Evolutionary conservation across 1,284 basidiomycete species (phyloP).

Genomic region (Trichosporon coremiiforme): DNA sequence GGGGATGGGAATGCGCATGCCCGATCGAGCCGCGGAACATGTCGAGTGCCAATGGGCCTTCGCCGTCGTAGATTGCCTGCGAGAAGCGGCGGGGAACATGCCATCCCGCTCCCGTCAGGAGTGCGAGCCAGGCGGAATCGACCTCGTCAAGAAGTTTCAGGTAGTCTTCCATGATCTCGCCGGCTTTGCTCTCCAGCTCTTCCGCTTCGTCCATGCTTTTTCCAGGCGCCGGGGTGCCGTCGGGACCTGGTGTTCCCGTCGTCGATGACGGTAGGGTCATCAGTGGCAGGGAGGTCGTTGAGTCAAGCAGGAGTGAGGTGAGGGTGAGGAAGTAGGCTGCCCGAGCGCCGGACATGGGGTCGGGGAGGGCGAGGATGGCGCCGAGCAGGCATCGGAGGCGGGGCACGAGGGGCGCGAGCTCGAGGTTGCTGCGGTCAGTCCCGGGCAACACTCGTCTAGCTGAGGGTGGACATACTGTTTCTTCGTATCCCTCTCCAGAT

Average conservation of each 20-base stretch:
- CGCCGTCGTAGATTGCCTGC: constrained; percentile 3
- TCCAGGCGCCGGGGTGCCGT: too few species aligned
- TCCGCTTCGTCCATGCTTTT: neutral
- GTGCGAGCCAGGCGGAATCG: constrained; percentile 41
- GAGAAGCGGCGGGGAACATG: neutral
- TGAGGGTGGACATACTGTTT: constrained; percentile 38
- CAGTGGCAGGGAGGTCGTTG: constrained; percentile 38
- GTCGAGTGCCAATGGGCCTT: neutral
- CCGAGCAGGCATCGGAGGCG: constrained; percentile 37
- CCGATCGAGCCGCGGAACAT: constrained; percentile 5
- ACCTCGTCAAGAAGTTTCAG: constrained; percentile 35
- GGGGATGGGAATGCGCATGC: neutral
- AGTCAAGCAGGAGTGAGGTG: constrained; percentile 31
- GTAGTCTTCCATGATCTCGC: constrained; percentile 28
- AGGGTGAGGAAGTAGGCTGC: constrained; percentile 41
- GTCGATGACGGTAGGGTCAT: neutral
- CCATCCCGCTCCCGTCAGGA: constrained; percentile 28
- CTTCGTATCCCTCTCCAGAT: constrained; percentile 41
- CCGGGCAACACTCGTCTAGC: too few species aligned
- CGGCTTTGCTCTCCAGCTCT: constrained; percentile 26
- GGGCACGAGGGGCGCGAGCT: constrained; percentile 33
- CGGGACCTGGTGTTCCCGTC: neutral
- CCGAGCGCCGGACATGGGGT: constrained; percentile 31
- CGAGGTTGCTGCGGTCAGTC: constrained; percentile 24
- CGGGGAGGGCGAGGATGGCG: constrained; percentile 42